Evolutionary conservation across 2,329 filamentous ascomycete species (phyloP).

Genomic region (Cladobotryum protrusum): DNA sequence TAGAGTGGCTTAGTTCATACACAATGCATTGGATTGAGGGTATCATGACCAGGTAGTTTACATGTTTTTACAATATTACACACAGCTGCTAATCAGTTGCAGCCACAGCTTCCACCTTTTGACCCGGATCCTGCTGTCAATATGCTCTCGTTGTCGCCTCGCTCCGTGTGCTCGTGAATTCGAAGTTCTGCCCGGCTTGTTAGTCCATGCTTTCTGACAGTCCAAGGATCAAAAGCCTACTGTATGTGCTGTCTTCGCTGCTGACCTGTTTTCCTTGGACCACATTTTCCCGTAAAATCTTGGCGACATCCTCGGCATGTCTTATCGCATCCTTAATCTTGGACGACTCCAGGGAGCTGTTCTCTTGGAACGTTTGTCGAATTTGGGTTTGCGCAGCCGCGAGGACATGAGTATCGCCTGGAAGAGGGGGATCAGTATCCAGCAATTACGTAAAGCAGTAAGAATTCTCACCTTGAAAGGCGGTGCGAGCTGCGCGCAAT

Average conservation of each 20-base stretch:
- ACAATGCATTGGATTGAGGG: slow-evolving; percentile 12
- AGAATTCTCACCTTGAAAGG: slow-evolving; percentile 64
- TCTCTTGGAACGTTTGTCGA: slow-evolving; percentile 65
- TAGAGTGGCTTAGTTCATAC: slow-evolving; percentile 11
- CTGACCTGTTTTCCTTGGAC: slow-evolving; percentile 67
- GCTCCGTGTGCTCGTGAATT: slow-evolving; percentile 87
- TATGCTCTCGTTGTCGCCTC: slow-evolving; percentile 87
- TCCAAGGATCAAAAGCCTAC: slow-evolving; percentile 39
- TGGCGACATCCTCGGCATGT: slow-evolving; percentile 77
- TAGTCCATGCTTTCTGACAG: background rate
- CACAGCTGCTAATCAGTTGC: slow-evolving; percentile 18
- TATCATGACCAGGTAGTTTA: slow-evolving; percentile 16
- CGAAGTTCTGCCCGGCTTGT: slow-evolving; percentile 55
- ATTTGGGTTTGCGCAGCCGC: slow-evolving; percentile 66
- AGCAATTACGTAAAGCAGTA: background rate
- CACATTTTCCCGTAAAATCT: slow-evolving; percentile 73
- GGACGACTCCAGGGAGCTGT: slow-evolving; percentile 52
- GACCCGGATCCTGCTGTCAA: slow-evolving; percentile 50
- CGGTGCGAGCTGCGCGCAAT: slow-evolving; percentile 71
- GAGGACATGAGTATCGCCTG: slow-evolving; percentile 67
- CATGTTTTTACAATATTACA: slow-evolving; percentile 7
- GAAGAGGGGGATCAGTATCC: background rate
- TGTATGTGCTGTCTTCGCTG: slow-evolving; percentile 44
- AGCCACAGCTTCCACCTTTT: slow-evolving; percentile 23
- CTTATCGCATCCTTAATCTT: slow-evolving; percentile 59